Evolutionary conservation across 495 filamentous ascomycete genomes (phyloP), one percentile per base, ranked within the genome.

Genomic region (Amphirosellinia nigrospora): DNA sequence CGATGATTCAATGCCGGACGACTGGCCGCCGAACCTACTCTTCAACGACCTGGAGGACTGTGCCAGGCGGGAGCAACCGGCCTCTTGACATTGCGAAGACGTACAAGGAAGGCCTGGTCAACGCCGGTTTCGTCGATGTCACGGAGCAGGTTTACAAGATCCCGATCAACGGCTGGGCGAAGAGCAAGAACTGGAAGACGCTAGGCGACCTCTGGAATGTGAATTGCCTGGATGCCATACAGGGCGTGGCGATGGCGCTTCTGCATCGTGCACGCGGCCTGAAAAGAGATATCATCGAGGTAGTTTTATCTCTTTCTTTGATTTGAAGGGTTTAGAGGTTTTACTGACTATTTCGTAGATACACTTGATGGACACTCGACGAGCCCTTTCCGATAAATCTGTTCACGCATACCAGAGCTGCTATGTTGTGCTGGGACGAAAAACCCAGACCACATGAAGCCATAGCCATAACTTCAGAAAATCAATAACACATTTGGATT

Each of bases 101-200:
- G 9, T 75, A 89, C 36, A 86, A 85, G 59, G 74, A 75, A 4
- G 89, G 87, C 83, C 87, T 89, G 77, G 77, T 82, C 69, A 84
- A 89, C 64, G 82, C 86, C 0, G 90, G 90, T 0, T 93, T 91
- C 64, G 85, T 88, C 13, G 88, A 92, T 65, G 82, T 93, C 19
- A 79, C 87, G 53, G 84, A 90, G 73, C 74, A 76, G 15, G 64
- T 86, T 7, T 82, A 82, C 70, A 89, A 88, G 76, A 71, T 90
- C 2, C 90, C 90, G 4, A 79, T 85, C 19, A 89, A 88, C 69
- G 77, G 82, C 3, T 92, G 90, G 88, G 82, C 86, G 0, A 76
- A 43, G 64, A 66, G 64, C 7, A 66, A 66, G 64, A 66, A 66
- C 64, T 66, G 64, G 64, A 66, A 66, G 13, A 69, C 71, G 4